Evolutionary conservation across 2,329 filamentous ascomycete genomes (phyloP), one percentile per base, ranked within the genome.

Genomic region (Botrytis pseudocinerea): DNA sequence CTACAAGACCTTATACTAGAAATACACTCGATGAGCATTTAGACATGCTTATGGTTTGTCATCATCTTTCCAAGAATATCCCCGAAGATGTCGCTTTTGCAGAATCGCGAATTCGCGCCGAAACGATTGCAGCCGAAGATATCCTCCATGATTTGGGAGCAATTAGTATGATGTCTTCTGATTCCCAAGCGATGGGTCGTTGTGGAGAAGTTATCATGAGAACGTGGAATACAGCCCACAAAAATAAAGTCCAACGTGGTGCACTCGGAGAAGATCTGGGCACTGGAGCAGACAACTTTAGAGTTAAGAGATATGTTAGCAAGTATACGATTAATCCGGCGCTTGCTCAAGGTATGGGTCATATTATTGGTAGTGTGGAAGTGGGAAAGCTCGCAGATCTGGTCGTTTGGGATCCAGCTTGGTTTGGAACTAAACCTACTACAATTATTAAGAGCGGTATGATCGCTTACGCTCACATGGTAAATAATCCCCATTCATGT

Each of bases 11-110:
- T 0, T 98, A 91, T 82, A 98, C 95, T 2, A 86, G 87, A 76
- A 98, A 98, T 84, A 98, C 95, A 0, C 88, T 98, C 0, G 95
- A 98, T 80, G 95, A 98, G 83, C 95, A 98, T 83, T 88, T 98
- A 22, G 95, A 98, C 84, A 98, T 98, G 95, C 85, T 98, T 64
- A 98, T 98, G 95, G 94, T 97, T 54, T 98, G 95, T 85, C 95
- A 98, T 82, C 95, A 98, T 80, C 85, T 98, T 16, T 94, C 91
- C 70, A 93, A 93, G 82, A 91, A 97, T 82, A 98, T 98, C 74
- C 93, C 95, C 73, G 95, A 98, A 84, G 95, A 98, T 81, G 92
- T 98, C 22, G 94, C 95, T 1, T 98, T 98, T 80, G 95, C 95
- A 65, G 95, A 98, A 84, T 94, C 91, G 51, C 93, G 95, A 57